phyloP scores from a whole-genome alignment of 148 eudicot species.

The Spergularia bocconei region DNA sequence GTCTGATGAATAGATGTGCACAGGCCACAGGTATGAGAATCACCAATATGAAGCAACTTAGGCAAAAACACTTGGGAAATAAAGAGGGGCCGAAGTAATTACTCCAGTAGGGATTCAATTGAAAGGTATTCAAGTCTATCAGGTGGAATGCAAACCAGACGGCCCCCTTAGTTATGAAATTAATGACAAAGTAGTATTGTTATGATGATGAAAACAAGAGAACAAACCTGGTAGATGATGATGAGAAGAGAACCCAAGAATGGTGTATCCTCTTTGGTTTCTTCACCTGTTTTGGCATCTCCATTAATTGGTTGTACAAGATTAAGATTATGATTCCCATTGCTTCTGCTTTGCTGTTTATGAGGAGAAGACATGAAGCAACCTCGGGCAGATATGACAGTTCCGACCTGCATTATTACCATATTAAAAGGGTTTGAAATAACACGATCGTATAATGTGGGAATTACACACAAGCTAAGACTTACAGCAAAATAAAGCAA shows the following conservation, averaged over 20 bases:
- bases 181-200: too few species aligned
- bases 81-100: background rate
- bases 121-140: too few species aligned
- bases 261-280: slow-evolving; percentile 30
- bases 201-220: background rate
- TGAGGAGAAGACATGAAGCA: slow-evolving; percentile 46
- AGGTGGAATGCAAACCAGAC: too few species aligned
- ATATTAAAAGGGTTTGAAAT: background rate
- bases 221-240: slow-evolving; percentile 62
- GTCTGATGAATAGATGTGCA: slow-evolving; percentile 40
- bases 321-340: slow-evolving; percentile 33
- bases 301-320: slow-evolving; percentile 16
- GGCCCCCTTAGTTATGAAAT: too few species aligned
- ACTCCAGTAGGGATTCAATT: too few species aligned
- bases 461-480: background rate
- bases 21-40: slow-evolving; percentile 14
- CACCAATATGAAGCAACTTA: background rate
- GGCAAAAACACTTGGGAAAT: too few species aligned
- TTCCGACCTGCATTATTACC: slow-evolving; percentile 53
- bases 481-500: slow-evolving; percentile 79
- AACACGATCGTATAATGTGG: too few species aligned
- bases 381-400: slow-evolving; percentile 61
- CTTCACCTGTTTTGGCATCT: slow-evolving; percentile 4
- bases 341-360: slow-evolving; percentile 24
- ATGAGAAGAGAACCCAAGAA: slow-evolving; percentile 47